Conservation (phyloP, 495 filamentous ascomycete genomes). For the Lasiosphaeriaceae sp. region DNA sequence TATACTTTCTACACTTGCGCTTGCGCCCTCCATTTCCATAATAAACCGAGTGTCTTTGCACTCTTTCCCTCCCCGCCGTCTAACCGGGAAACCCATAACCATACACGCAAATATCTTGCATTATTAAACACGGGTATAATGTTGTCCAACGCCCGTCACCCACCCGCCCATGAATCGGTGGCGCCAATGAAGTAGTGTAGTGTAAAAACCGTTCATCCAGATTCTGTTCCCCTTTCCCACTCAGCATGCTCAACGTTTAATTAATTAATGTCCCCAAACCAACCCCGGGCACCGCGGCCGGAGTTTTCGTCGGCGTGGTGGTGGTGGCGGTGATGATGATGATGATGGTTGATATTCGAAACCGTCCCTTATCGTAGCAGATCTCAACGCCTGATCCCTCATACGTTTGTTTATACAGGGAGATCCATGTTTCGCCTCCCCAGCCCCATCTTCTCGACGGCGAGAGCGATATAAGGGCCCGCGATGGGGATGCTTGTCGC, state of each 20-base stretch:
- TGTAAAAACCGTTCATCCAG: not conserved
- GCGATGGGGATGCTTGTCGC: conserved; percentile 79
- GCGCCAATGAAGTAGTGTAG: not conserved
- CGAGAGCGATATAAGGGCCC: conserved; percentile 72
- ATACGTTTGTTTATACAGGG: conserved; percentile 58
- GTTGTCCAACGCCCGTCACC: conserved; percentile 18
- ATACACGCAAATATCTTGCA: conserved; percentile 1
- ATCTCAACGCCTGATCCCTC: too few species aligned
- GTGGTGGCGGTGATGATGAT: too few species aligned
- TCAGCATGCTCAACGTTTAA: too few species aligned
- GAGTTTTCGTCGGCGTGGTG: too few species aligned
- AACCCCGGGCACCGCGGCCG: too few species aligned
- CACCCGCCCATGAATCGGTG: not conserved
- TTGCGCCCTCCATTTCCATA: not conserved
- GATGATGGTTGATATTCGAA: too few species aligned
- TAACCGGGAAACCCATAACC: not conserved
- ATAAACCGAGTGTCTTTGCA: not conserved
- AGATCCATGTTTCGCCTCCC: conserved; percentile 68
- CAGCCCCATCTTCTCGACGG: conserved; percentile 60
- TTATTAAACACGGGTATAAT: conserved; percentile 26
- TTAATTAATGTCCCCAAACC: too few species aligned
- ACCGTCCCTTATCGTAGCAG: too few species aligned
- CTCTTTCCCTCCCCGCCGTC: conserved; percentile 3
- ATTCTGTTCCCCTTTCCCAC: too few species aligned
- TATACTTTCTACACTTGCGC: not conserved